Conservation (phyloP, 192 early-diverging fungal genomes). For the Kappamyces sp. region DNA sequence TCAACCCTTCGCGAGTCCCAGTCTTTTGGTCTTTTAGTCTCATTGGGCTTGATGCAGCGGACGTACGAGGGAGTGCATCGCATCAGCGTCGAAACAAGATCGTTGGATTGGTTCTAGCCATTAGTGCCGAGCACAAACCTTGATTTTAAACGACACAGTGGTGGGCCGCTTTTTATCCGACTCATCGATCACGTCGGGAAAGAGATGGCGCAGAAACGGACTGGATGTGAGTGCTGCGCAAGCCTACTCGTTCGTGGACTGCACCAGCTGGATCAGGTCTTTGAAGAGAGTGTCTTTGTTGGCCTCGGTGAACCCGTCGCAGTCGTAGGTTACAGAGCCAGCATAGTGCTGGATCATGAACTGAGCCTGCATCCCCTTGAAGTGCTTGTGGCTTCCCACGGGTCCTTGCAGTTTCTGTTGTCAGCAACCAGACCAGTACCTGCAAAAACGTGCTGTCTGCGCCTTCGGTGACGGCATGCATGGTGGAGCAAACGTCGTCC, state of each 20-base stretch:
- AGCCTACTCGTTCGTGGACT: slow-evolving; percentile 53
- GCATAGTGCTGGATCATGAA: slow-evolving; percentile 92
- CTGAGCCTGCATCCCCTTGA: slow-evolving; percentile 48
- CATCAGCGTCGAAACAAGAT: slow-evolving; percentile 92
- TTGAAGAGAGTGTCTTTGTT: slow-evolving; percentile 96
- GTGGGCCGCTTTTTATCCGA: slow-evolving; percentile 94
- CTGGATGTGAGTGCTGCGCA: slow-evolving; percentile 31
- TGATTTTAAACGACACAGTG: slow-evolving; percentile 95
- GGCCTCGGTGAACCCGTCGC: slow-evolving; percentile 92
- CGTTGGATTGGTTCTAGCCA: slow-evolving; percentile 48
- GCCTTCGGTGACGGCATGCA: slow-evolving; percentile 77
- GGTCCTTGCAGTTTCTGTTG: slow-evolving; percentile 38
- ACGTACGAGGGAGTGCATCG: slow-evolving; percentile 93
- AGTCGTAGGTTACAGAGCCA: slow-evolving; percentile 88
- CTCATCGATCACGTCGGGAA: slow-evolving; percentile 86
- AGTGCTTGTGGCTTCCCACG: slow-evolving; percentile 52
- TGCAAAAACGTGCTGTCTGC: slow-evolving; percentile 50
- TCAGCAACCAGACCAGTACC: slow-evolving; percentile 11
- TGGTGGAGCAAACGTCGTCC: slow-evolving; percentile 97
- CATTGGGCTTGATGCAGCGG: slow-evolving; percentile 96
- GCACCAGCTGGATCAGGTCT: slow-evolving; percentile 84
- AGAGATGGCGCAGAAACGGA: slow-evolving; percentile 70
- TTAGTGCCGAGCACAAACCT: slow-evolving; percentile 50
- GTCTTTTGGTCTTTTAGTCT: slow-evolving; percentile 84
- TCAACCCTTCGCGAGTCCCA: slow-evolving; percentile 87